Percentiles rank a stretch among this genome's conserved stretches.
phyloP scores from a whole-genome alignment of 768 basidiomycete species.

The Lepiota venenata region DNA sequence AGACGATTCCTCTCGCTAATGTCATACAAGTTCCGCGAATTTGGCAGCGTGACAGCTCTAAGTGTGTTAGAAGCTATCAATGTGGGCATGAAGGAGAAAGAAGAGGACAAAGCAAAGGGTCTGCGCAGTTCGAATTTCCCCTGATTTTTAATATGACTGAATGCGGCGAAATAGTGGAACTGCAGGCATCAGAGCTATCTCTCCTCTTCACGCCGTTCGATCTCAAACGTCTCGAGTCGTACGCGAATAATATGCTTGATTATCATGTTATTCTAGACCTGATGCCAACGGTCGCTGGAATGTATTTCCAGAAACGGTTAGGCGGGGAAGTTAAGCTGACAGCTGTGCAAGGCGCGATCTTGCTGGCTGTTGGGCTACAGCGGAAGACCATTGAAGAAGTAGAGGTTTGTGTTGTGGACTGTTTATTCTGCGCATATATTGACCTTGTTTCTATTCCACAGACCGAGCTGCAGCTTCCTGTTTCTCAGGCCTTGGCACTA shows the following conservation, averaged over 20 bases:
- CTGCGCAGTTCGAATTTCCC: background rate
- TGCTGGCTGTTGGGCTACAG: constrained; percentile 88
- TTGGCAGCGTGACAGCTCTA: constrained; percentile 81
- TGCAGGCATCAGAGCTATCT: constrained; percentile 41
- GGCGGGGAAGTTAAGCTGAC: constrained; percentile 62
- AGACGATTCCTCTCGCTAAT: constrained; percentile 84
- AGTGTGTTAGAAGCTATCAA: constrained; percentile 88
- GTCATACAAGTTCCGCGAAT: constrained; percentile 94
- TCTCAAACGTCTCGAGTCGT: constrained; percentile 92
- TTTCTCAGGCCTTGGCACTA: constrained; percentile 84
- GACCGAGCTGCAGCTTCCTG: constrained; percentile 79
- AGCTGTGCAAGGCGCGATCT: constrained; percentile 88
- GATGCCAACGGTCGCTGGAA: constrained; percentile 72
- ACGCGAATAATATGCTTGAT: constrained; percentile 94
- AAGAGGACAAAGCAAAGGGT: constrained; percentile 32
- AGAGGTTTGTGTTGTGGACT: constrained; percentile 49
- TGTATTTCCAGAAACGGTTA: constrained; percentile 83
- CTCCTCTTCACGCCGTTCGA: constrained; percentile 86
- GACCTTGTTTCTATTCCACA: constrained; percentile 24
- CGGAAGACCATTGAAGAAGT: constrained; percentile 87
- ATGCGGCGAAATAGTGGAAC: constrained; percentile 18
- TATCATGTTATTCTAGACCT: constrained; percentile 96
- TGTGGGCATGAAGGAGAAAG: constrained; percentile 44
- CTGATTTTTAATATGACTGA: background rate
- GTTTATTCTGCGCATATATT: background rate